Evolutionary conservation across 1,284 basidiomycete species (phyloP).

Genomic region (Irpex sp.): DNA sequence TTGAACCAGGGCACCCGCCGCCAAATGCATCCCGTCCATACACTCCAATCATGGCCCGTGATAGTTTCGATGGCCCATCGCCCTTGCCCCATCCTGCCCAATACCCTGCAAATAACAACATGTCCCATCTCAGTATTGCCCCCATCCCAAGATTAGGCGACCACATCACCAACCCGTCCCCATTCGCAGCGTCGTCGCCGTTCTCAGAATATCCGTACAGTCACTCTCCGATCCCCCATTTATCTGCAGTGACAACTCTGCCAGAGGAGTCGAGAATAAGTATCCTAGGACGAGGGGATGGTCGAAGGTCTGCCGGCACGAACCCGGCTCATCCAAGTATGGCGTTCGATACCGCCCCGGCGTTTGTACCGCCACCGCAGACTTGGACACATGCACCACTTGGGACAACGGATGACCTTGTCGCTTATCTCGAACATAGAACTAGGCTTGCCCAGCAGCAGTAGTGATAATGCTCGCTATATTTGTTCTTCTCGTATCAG

Average conservation of each 20-base stretch:
- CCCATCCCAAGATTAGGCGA: background rate
- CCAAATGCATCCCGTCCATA: background rate
- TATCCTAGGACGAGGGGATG: background rate
- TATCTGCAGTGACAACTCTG: background rate
- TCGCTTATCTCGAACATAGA: conserved; percentile 23
- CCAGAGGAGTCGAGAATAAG: background rate
- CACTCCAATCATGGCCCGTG: background rate
- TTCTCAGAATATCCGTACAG: conserved; percentile 4
- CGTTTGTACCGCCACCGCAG: conserved; percentile 5
- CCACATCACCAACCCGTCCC: conserved; percentile 14
- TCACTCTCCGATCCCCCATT: conserved; percentile 4
- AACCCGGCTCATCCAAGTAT: background rate
- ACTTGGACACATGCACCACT: conserved; percentile 13
- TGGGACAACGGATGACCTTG: conserved; percentile 24
- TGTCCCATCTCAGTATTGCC: background rate
- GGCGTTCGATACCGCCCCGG: conserved; percentile 4
- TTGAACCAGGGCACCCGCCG: background rate
- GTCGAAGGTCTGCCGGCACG: background rate
- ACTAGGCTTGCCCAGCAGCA: conserved; percentile 19
- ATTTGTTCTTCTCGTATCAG: background rate
- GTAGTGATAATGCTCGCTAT: conserved; percentile 1
- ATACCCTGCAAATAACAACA: background rate
- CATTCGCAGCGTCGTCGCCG: conserved; percentile 9
- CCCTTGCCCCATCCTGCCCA: background rate
- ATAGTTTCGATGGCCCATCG: background rate